Evolutionary conservation across 768 basidiomycete genomes (phyloP).

Genomic region (Inosperma sp.): DNA sequence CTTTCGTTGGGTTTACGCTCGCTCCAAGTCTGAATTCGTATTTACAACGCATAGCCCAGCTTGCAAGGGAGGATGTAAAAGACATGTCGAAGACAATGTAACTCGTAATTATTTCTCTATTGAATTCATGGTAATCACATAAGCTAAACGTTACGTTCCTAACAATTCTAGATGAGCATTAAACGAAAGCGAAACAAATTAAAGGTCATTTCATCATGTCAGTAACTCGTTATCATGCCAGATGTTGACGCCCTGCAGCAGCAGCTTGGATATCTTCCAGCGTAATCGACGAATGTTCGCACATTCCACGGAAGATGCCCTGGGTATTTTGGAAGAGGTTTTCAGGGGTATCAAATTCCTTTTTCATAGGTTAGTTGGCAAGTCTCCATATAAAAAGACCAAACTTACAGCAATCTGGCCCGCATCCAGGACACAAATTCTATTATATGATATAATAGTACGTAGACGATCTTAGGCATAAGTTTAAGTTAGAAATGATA

Average conservation of each 20-base stretch:
- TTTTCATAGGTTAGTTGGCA: not conserved
- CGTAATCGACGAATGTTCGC: slow-evolving; percentile 73
- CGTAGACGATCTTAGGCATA: slow-evolving; percentile 63
- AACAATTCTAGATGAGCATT: too few species aligned
- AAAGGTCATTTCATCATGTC: too few species aligned
- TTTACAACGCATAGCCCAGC: slow-evolving; percentile 23
- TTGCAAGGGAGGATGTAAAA: slow-evolving; percentile 18
- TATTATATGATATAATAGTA: slow-evolving; percentile 85
- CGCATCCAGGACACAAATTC: slow-evolving; percentile 82
- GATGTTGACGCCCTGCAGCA: too few species aligned
- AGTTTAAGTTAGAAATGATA: slow-evolving; percentile 32
- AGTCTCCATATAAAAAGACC: too few species aligned
- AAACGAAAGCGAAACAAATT: too few species aligned
- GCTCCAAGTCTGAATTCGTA: slow-evolving; percentile 23
- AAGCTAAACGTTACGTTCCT: too few species aligned
- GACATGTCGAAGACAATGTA: too few species aligned
- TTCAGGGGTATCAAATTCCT: slow-evolving; percentile 81
- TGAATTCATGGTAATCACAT: too few species aligned
- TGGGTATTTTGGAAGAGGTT: slow-evolving; percentile 51
- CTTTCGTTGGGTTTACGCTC: slow-evolving; percentile 20
- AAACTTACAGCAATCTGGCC: slow-evolving; percentile 69
- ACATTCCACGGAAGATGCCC: slow-evolving; percentile 84
- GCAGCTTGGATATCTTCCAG: slow-evolving; percentile 70
- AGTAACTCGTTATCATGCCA: too few species aligned
- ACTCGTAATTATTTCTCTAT: too few species aligned